Conservation (phyloP, 208 protist species). For the Leishmania arabica region DNA sequence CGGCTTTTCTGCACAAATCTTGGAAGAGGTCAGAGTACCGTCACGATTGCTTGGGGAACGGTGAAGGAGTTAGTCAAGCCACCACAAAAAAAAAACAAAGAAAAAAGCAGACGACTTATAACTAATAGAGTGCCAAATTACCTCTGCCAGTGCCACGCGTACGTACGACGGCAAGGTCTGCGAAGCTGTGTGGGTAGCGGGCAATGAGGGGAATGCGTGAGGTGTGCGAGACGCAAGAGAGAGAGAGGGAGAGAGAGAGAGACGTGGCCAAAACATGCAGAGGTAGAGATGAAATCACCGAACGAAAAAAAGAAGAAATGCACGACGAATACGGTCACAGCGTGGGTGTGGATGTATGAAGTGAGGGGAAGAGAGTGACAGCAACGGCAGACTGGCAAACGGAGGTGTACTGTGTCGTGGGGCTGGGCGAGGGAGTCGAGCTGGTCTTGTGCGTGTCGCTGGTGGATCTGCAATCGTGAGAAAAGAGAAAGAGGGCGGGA, state of each 20-base stretch:
- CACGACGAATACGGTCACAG: background rate
- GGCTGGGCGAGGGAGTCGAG: background rate
- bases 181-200: background rate
- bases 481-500: background rate
- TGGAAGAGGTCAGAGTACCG: background rate
- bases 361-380: background rate
- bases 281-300: background rate
- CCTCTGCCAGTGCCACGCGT: background rate
- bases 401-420: constrained; percentile 2
- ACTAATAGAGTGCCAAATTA: background rate
- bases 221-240: background rate
- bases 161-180: background rate
- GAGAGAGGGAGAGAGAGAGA: background rate
- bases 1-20: background rate
- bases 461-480: background rate
- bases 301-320: constrained; percentile 1
- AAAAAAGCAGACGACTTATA: background rate
- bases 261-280: background rate
- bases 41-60: background rate
- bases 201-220: background rate
- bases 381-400: background rate
- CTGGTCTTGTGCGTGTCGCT: background rate
- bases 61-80: background rate
- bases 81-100: background rate
- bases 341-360: background rate